Conservation (phyloP, 2,329 filamentous ascomycete genomes). For the Fusarium chaquense region DNA sequence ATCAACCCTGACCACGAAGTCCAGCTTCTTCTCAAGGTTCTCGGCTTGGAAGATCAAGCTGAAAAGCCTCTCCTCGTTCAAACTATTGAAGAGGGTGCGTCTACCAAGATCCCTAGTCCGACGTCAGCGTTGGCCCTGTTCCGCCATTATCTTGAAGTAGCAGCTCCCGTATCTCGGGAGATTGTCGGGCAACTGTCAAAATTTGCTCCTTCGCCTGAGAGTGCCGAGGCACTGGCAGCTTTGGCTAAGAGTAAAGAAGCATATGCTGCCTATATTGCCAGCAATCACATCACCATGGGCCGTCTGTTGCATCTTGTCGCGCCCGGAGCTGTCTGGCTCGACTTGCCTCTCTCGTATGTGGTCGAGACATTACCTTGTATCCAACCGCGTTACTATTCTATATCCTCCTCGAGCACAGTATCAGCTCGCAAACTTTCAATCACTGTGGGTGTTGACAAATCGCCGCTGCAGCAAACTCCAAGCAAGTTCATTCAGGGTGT, state of each 20-base stretch:
- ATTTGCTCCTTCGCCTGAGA: slow-evolving; percentile 65
- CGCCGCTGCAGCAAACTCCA: slow-evolving; percentile 27
- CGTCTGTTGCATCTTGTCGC: slow-evolving; percentile 40
- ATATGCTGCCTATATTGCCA: slow-evolving; percentile 36
- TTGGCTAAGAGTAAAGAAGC: slow-evolving; percentile 39
- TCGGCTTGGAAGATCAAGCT: slow-evolving; percentile 42
- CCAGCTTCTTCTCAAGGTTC: slow-evolving; percentile 47
- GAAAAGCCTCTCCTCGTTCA: slow-evolving; percentile 45
- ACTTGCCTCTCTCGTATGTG: slow-evolving; percentile 61
- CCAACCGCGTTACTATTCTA: slow-evolving; percentile 70
- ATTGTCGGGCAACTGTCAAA: slow-evolving; percentile 54
- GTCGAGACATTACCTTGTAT: slow-evolving; percentile 65
- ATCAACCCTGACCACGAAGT: slow-evolving; percentile 54
- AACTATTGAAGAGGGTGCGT: slow-evolving; percentile 33
- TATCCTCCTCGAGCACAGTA: slow-evolving; percentile 65
- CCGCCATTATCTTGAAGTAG: slow-evolving; percentile 60
- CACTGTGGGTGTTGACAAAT: slow-evolving; percentile 40
- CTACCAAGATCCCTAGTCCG: slow-evolving; percentile 53
- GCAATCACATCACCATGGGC: slow-evolving; percentile 46
- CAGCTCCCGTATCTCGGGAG: slow-evolving; percentile 54
- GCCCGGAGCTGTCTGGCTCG: slow-evolving; percentile 36
- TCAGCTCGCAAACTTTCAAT: slow-evolving; percentile 44
- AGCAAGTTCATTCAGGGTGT: slow-evolving; percentile 36
- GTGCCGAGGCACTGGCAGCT: slow-evolving; percentile 37
- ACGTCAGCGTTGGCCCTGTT: slow-evolving; percentile 56